Conservation (phyloP, 331 rosid genomes). For the Telfairia occidentalis region DNA sequence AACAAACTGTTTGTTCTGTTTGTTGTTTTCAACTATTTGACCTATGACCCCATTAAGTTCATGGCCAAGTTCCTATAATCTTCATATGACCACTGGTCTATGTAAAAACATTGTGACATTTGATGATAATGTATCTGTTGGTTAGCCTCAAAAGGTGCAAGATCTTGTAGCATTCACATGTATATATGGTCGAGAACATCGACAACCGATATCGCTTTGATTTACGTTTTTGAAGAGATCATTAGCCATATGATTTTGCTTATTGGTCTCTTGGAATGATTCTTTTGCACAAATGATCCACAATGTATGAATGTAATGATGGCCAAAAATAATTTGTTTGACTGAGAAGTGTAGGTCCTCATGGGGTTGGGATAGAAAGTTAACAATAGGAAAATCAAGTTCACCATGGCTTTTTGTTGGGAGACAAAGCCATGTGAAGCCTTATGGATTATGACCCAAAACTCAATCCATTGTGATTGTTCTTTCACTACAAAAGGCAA, state of each 20-base stretch:
- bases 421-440: slow-evolving; percentile 9
- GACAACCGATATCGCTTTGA: not conserved
- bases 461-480: slow-evolving; percentile 4
- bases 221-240: not conserved
- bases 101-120: slow-evolving; percentile 11
- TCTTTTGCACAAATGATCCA: slow-evolving; percentile 7
- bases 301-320: slow-evolving; percentile 12
- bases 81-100: slow-evolving; percentile 4
- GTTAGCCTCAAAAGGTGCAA: not conserved
- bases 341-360: slow-evolving; percentile 11
- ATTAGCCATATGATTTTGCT: slow-evolving; percentile 7
- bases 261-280: slow-evolving; percentile 1
- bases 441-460: slow-evolving; percentile 1
- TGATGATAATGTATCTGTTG: slow-evolving; percentile 5
- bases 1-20: not conserved
- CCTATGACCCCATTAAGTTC: slow-evolving; percentile 11
- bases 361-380: slow-evolving; percentile 2
- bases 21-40: not conserved
- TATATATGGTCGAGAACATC: not conserved
- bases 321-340: slow-evolving; percentile 8
- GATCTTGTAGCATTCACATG: slow-evolving; percentile 1
- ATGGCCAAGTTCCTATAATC: not conserved
- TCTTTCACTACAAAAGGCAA: slow-evolving; percentile 1
- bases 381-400: not conserved
- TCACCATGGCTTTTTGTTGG: slow-evolving; percentile 9